Conservation (phyloP, 2,329 filamentous ascomycete genomes). For the Phoma sp. region DNA sequence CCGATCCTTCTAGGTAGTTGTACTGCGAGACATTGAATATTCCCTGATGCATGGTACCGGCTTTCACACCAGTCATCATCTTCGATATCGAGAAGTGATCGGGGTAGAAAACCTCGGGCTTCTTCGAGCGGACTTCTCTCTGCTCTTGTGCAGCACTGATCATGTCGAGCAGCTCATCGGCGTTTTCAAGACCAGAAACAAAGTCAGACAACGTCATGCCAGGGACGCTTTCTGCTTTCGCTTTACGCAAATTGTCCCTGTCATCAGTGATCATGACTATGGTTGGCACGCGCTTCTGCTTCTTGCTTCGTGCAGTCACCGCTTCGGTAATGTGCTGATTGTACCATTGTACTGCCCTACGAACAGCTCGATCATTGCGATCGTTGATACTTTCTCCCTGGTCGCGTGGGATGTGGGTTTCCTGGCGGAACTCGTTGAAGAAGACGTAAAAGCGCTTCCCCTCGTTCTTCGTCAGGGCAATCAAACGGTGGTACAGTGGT, state of each 20-base stretch:
- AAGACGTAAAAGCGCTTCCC: slow-evolving; percentile 98
- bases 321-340: slow-evolving; percentile 75
- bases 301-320: slow-evolving; percentile 59
- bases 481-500: slow-evolving; percentile 91
- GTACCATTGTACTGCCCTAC: slow-evolving; percentile 90
- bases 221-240: slow-evolving; percentile 74
- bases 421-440: slow-evolving; percentile 96
- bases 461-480: slow-evolving; percentile 90
- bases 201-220: slow-evolving; percentile 74
- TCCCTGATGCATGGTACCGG: slow-evolving; percentile 88
- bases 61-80: slow-evolving; percentile 92
- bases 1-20: slow-evolving; percentile 94
- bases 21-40: slow-evolving; percentile 96
- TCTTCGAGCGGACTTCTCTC: slow-evolving; percentile 68
- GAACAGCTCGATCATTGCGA: slow-evolving; percentile 90
- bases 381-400: slow-evolving; percentile 91
- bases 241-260: slow-evolving; percentile 82
- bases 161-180: slow-evolving; percentile 89
- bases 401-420: slow-evolving; percentile 82
- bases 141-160: slow-evolving; percentile 80
- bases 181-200: slow-evolving; percentile 81
- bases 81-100: slow-evolving; percentile 90
- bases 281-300: slow-evolving; percentile 67
- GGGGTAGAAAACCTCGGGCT: slow-evolving; percentile 78
- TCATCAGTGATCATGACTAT: slow-evolving; percentile 96